These are phyloP conservation scores for Mycena indigotica DNA, from an alignment of 768 basidiomycete species.

Conservation along the genomic window DNA sequence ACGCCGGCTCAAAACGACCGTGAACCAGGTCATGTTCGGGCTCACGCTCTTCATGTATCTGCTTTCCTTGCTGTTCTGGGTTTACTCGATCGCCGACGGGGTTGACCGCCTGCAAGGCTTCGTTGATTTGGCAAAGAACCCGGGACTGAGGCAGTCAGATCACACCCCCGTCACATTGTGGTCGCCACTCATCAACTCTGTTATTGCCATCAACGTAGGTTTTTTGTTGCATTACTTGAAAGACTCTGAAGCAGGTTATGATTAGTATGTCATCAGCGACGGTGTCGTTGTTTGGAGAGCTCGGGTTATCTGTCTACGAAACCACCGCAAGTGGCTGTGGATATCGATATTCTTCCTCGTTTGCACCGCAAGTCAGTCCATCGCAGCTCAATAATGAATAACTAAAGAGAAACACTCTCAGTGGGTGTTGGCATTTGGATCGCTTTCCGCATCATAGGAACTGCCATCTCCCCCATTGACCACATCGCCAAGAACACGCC, in stretches of 20 bases:
- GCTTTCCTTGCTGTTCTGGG: constrained; percentile 9
- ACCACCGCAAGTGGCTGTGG: constrained; percentile 19
- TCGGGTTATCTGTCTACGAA: constrained; percentile 13
- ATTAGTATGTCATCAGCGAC: constrained; percentile 13
- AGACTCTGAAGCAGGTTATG: no score
- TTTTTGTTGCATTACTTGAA: no score
- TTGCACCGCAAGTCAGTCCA: constrained; percentile 5
- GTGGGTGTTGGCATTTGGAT: constrained; percentile 15
- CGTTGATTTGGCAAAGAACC: not conserved
- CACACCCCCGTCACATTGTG: constrained; percentile 11
- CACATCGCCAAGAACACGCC: not conserved
- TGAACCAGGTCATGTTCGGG: constrained; percentile 3
- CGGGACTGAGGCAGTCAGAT: not conserved
- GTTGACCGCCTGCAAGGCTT: constrained; percentile 1
- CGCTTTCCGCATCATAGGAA: constrained; percentile 3
- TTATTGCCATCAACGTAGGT: constrained; percentile 10
- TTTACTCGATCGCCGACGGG: constrained; percentile 8
- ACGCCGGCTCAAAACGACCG: constrained; percentile 8
- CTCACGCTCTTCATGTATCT: constrained; percentile 8
- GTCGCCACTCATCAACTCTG: constrained; percentile 6
- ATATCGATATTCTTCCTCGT: constrained; percentile 11
- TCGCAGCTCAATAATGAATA: not conserved
- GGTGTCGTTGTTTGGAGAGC: constrained; percentile 16
- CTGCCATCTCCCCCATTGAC: constrained; percentile 6
- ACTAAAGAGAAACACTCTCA: not conserved